Evolutionary conservation across 768 basidiomycete species (phyloP).

Genomic region (Leucosporidium yakuticum): DNA sequence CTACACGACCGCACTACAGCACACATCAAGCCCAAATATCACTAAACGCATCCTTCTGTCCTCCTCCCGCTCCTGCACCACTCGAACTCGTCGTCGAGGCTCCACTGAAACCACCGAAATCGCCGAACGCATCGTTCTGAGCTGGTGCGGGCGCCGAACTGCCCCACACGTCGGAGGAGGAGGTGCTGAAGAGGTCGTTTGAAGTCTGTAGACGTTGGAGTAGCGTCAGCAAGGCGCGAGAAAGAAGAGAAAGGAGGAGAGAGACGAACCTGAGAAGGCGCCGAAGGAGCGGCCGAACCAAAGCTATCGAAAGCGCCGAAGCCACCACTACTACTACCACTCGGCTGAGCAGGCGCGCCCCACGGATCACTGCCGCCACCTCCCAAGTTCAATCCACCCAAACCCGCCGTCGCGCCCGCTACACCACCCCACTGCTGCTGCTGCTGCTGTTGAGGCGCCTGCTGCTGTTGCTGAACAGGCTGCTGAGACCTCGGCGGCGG

Average conservation of each 20-base stretch:
- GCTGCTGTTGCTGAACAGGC: too few relatives aligned
- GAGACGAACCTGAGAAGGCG: not conserved
- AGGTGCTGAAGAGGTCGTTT: not conserved
- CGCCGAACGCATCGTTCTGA: not conserved
- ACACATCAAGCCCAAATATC: constrained; percentile 1
- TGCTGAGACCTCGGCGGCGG: constrained; percentile 40
- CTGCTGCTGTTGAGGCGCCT: not conserved
- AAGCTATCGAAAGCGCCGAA: constrained; percentile 2
- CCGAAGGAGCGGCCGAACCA: not conserved
- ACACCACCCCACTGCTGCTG: not conserved
- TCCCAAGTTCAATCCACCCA: constrained; percentile 2
- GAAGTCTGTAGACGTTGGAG: not conserved
- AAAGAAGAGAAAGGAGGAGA: not conserved
- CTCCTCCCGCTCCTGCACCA: not conserved
- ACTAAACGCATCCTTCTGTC: constrained; percentile 1
- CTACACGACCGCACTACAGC: not conserved
- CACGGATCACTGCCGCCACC: not conserved
- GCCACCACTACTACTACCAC: not conserved
- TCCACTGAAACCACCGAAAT: not conserved
- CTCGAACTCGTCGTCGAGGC: not conserved
- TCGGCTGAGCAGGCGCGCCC: not conserved
- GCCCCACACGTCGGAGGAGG: constrained; percentile 3
- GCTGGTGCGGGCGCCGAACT: not conserved
- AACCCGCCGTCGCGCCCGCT: too few relatives aligned
- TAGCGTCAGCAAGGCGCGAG: not conserved